phyloP scores from a whole-genome alignment of 345 rosid genomes.

The Pistacia vera region DNA sequence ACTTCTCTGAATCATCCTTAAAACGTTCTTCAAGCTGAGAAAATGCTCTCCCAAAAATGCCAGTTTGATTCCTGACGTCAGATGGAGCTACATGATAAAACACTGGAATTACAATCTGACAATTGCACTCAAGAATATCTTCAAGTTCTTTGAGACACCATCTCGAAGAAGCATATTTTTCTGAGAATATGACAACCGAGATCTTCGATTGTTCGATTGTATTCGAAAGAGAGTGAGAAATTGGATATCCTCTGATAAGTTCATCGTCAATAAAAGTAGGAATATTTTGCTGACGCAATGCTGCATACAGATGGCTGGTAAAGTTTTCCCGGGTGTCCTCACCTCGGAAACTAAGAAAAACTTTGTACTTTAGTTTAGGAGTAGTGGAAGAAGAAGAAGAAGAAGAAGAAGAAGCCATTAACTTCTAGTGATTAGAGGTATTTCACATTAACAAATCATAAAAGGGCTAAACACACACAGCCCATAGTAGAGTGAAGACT shows the following conservation, averaged over 20 bases:
- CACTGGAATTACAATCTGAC: too few species aligned
- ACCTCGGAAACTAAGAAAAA: background rate
- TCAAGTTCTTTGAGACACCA: slow-evolving; percentile 25
- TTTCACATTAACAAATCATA: too few species aligned
- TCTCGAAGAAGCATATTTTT: slow-evolving; percentile 20
- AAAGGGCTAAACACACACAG: too few species aligned
- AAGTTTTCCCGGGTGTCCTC: background rate
- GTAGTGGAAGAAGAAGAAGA: too few species aligned
- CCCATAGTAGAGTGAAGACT: too few species aligned
- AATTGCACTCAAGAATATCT: background rate
- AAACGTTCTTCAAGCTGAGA: slow-evolving; percentile 19
- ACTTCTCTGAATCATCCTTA: background rate
- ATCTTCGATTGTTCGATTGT: background rate
- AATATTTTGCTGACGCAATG: background rate
- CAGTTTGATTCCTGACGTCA: background rate
- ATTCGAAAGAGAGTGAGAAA: background rate
- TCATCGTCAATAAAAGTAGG: background rate
- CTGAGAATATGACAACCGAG: background rate
- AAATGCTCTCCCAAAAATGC: slow-evolving; percentile 28
- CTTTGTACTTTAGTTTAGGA: too few species aligned
- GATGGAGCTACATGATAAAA: too few species aligned
- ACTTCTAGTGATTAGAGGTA: too few species aligned
- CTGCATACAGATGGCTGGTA: background rate
- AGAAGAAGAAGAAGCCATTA: too few species aligned
- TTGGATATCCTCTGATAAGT: background rate